Conservation (phyloP, 1,139 yeast genomes). For the Arxiozyma slooffiae region DNA sequence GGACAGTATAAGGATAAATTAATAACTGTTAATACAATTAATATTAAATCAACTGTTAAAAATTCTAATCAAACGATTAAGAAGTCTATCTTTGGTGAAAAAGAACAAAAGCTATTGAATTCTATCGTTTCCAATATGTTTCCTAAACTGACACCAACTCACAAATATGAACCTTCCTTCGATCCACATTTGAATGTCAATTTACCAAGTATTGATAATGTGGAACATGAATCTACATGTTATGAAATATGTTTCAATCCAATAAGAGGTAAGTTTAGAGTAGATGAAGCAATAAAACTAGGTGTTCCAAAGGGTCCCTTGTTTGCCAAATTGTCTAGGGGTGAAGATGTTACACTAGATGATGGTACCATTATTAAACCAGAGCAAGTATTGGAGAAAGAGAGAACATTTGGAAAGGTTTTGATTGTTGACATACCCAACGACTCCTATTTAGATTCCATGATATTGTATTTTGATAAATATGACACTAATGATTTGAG, state of each 20-base stretch:
- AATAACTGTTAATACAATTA: conserved; percentile 45
- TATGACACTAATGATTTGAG: conserved; percentile 35
- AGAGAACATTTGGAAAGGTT: conserved; percentile 48
- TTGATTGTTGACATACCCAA: conserved; percentile 70
- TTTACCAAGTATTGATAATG: conserved; percentile 23
- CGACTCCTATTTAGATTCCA: conserved; percentile 35
- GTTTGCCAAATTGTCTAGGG: conserved; percentile 51
- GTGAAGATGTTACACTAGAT: conserved; percentile 47
- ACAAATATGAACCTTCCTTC: conserved; percentile 27
- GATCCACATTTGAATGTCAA: conserved; percentile 31
- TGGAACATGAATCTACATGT: conserved; percentile 35
- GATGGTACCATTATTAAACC: conserved; percentile 55
- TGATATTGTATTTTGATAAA: conserved; percentile 19
- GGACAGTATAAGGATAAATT: conserved; percentile 40
- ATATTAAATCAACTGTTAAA: conserved; percentile 11
- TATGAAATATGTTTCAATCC: conserved; percentile 61
- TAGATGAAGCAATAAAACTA: conserved; percentile 51
- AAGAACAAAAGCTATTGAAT: conserved; percentile 13
- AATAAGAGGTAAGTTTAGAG: conserved; percentile 68
- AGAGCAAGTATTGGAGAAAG: conserved; percentile 61
- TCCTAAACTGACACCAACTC: conserved; percentile 33
- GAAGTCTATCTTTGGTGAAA: background rate
- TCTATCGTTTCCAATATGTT: conserved; percentile 34
- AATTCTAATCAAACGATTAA: background rate
- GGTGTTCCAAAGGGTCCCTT: conserved; percentile 62